phyloP scores from a whole-genome alignment of 306 rosid genomes.

The Sphenostylis stenocarpa region DNA sequence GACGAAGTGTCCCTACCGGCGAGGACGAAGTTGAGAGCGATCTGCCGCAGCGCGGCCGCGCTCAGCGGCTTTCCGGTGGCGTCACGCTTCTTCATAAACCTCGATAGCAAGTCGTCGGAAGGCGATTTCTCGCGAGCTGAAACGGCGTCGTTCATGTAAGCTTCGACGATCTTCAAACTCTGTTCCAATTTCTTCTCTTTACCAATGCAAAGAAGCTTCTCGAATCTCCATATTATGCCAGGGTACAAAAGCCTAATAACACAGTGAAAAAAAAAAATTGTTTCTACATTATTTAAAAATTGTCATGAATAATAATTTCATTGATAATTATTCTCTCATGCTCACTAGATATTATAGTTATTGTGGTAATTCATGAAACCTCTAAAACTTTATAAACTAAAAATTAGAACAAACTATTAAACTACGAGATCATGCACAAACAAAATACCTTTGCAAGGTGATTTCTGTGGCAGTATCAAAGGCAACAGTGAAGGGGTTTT shows the following conservation, averaged over 20 bases:
- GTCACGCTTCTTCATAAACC: conserved; percentile 77
- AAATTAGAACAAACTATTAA: too few relatives aligned
- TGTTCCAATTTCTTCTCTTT: conserved; percentile 51
- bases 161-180: conserved; percentile 57
- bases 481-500: conserved; percentile 60
- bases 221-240: conserved; percentile 57
- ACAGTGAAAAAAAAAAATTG: neutral
- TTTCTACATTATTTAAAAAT: neutral
- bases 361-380: neutral
- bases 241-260: conserved; percentile 65
- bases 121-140: conserved; percentile 56
- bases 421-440: too few relatives aligned
- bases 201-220: conserved; percentile 59
- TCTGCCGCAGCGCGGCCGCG: conserved; percentile 52
- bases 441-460: conserved; percentile 50
- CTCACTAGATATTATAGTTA: neutral
- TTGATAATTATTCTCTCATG: too few relatives aligned
- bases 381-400: too few relatives aligned
- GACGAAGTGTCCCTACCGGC: conserved; percentile 98
- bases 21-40: conserved; percentile 87
- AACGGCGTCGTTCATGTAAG: conserved; percentile 81
- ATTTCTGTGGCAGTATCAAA: conserved; percentile 85
- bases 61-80: conserved; percentile 51
- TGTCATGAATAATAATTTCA: too few relatives aligned
- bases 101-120: conserved; percentile 76